Percentiles rank a stretch among this genome's conserved stretches.
phyloP scores from a whole-genome alignment of 345 rosid genomes.

The Gossypium australe region DNA sequence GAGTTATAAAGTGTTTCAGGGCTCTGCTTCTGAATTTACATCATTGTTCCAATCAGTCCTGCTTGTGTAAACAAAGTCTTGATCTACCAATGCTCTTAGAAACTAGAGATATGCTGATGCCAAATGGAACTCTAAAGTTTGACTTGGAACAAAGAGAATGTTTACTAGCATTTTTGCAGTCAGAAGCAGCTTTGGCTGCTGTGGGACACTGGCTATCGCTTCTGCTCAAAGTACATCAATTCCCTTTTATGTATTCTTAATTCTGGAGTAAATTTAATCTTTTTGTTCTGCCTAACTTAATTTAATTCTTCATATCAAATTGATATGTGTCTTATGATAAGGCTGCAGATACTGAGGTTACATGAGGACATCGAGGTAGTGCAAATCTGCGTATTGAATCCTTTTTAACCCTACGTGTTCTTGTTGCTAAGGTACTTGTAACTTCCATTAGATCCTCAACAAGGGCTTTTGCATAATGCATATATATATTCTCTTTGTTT shows the following conservation, averaged over 20 bases:
- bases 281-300: background rate
- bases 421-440: conserved; percentile 79
- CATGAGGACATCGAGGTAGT: conserved; percentile 79
- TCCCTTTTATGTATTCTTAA: conserved; percentile 5
- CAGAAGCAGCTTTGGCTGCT: conserved; percentile 67
- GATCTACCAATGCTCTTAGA: conserved; percentile 56
- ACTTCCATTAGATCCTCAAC: background rate
- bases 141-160: conserved; percentile 48
- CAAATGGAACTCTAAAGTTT: conserved; percentile 20
- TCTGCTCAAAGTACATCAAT: conserved; percentile 60
- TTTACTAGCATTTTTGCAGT: conserved; percentile 72
- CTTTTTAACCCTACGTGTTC: conserved; percentile 60
- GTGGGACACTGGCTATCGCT: conserved; percentile 96
- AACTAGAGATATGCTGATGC: conserved; percentile 24
- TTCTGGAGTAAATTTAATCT: background rate
- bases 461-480: background rate
- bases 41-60: conserved; percentile 52
- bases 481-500: background rate
- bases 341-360: conserved; percentile 88
- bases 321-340: conserved; percentile 29
- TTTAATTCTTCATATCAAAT: background rate
- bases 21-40: conserved; percentile 51
- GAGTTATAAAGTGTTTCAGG: conserved; percentile 72
- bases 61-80: conserved; percentile 49
- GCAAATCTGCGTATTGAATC: conserved; percentile 77